Percentiles rank a stretch among this genome's conserved stretches.
Conservation (phyloP, 768 basidiomycete genomes). For the Suillus brevipes region DNA sequence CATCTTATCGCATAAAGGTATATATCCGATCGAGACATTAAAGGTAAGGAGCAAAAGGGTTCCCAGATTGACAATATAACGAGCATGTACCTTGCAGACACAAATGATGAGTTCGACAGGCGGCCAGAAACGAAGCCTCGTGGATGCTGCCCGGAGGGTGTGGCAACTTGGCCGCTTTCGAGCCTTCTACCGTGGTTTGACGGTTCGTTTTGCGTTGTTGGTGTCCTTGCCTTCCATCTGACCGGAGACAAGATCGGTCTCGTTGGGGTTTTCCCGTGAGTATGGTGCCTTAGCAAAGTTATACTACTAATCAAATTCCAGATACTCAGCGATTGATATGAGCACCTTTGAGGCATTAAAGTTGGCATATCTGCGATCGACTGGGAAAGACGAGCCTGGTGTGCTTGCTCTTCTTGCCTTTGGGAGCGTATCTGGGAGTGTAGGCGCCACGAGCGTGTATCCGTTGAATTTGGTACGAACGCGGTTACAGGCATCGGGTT, state of each 20-base stretch:
- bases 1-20: slow-evolving; percentile 52
- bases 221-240: slow-evolving; percentile 15
- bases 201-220: slow-evolving; percentile 54
- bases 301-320: slow-evolving; percentile 26
- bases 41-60: slow-evolving; percentile 52
- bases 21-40: slow-evolving; percentile 95
- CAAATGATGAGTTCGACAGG: slow-evolving; percentile 95
- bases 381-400: slow-evolving; percentile 86
- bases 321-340: slow-evolving; percentile 96
- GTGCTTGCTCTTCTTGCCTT: slow-evolving; percentile 86
- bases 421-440: slow-evolving; percentile 89
- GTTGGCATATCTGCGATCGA: slow-evolving; percentile 82
- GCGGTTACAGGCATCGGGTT: slow-evolving; percentile 93
- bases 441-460: slow-evolving; percentile 93
- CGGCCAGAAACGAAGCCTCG: slow-evolving; percentile 54
- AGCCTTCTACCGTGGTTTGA: slow-evolving; percentile 89
- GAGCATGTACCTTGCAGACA: slow-evolving; percentile 46
- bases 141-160: slow-evolving; percentile 65
- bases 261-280: slow-evolving; percentile 93
- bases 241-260: slow-evolving; percentile 72
- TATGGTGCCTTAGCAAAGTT: slow-evolving; percentile 11
- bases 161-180: slow-evolving; percentile 78
- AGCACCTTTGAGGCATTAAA: slow-evolving; percentile 96
- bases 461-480: slow-evolving; percentile 92
- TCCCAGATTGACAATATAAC: background rate